Evolutionary conservation across 768 basidiomycete genomes (phyloP), one percentile per base, ranked within the genome.

Genomic region (Auriscalpium microsporum): DNA sequence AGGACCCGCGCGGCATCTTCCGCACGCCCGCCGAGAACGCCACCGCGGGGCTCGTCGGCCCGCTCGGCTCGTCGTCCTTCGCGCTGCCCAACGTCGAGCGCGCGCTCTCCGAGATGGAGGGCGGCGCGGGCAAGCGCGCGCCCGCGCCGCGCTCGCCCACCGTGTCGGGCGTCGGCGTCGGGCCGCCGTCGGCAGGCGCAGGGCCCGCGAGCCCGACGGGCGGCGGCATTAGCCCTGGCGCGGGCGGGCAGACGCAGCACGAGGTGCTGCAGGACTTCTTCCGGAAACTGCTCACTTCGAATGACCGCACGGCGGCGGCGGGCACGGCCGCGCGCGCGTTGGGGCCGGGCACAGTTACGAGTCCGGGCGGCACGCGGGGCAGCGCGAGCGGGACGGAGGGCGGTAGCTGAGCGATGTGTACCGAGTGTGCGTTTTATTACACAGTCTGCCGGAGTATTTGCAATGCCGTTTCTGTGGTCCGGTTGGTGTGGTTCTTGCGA

Each of bases 231-330:
- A 40, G 62, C 37, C 69, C 76, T 8, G 73, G 78, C n/a, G 76
- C 74, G 10, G 75, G 71, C 9, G 80, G 77, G n/a, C 85, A 81
- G 70, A 79, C 79, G 40, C 86, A 90, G 56, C 88, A 91, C 64
- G 87, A 90, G 66, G 87, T 91, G 16, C 67, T 93, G 58, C 87
- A 91, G 63, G 86, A 86, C 66, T 93, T 93, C 76, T 93, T 93
- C 81, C 81, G 90, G 69, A 87, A 84, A 56, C 67, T 92, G 65
- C 69, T 93, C 58, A 85, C 78, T 60, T 81, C 81, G 42, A 87
- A 84, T 68, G 86, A 86, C 58, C 77, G 84, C 5, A 66, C 67
- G 21, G 67, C 66, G 10, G 28, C 28, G 28, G 67, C 70, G 13
- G 63, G 64, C n/a, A 64, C 69, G 14, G 72, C 47, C 19, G 67